Percentiles rank a stretch among this genome's conserved stretches.
Evolutionary conservation across 73 alveolate species (phyloP).

Genomic region (Paramecium sonneborni): DNA sequence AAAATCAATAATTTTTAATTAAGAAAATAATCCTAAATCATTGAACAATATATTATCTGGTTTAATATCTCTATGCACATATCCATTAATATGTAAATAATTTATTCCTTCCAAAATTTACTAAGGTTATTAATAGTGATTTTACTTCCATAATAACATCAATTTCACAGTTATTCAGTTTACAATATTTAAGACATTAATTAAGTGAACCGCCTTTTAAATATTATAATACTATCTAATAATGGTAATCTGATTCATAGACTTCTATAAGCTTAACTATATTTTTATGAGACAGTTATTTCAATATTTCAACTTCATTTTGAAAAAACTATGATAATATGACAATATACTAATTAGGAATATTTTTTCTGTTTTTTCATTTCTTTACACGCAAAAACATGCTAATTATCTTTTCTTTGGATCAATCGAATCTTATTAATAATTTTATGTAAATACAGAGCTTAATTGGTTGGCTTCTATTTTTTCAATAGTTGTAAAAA

Average conservation of each 20-base stretch:
- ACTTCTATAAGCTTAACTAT: not conserved
- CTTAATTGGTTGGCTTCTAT: not conserved
- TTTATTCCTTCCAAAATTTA: constrained; percentile 81
- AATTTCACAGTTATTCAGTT: not conserved
- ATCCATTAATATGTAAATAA: constrained; percentile 79
- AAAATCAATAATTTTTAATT: constrained; percentile 84
- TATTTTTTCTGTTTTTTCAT: not conserved
- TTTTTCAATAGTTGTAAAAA: not conserved
- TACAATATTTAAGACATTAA: not conserved
- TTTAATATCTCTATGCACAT: constrained; percentile 90
- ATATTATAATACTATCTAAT: not conserved
- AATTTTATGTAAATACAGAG: not conserved
- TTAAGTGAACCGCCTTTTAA: not conserved
- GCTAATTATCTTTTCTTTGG: not conserved
- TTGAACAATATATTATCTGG: constrained; percentile 89
- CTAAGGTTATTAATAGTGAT: constrained; percentile 22
- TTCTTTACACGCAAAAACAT: not conserved
- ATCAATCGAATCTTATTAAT: not conserved
- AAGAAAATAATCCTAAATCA: constrained; percentile 68
- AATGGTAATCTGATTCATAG: not conserved
- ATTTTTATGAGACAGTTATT: not conserved
- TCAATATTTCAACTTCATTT: not conserved
- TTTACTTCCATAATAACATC: not conserved
- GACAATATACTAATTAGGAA: not conserved
- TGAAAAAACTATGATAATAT: not conserved